These are phyloP conservation scores for Pyrus pyrifolia DNA, from an alignment of 306 rosid species.

Conservation along the genomic window DNA sequence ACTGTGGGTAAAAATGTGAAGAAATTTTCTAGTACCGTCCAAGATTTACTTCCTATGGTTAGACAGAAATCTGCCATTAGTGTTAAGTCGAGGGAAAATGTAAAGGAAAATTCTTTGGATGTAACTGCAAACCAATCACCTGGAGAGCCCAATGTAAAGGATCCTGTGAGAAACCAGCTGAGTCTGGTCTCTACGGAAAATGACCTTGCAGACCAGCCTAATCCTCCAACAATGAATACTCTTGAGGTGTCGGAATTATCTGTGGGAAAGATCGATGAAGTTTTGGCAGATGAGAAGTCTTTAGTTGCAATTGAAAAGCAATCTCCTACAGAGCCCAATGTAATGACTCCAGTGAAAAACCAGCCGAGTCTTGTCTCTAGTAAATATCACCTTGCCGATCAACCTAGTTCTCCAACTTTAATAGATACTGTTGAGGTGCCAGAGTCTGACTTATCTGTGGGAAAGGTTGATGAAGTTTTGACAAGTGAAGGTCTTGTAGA, in stretches of 20 bases:
- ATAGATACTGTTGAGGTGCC: neutral
- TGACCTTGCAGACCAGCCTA: constrained; percentile 14
- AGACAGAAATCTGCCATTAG: constrained; percentile 9
- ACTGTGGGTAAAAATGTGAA: constrained; percentile 61
- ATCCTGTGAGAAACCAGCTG: constrained; percentile 23
- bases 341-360: constrained; percentile 19
- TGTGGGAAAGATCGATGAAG: neutral
- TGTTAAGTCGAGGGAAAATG: constrained; percentile 15
- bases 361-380: constrained; percentile 19
- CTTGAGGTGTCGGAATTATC: neutral
- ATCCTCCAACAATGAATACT: constrained; percentile 4
- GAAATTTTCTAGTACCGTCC: constrained; percentile 57
- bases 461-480: neutral
- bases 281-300: constrained; percentile 2
- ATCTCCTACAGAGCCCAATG: constrained; percentile 23
- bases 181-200: constrained; percentile 10
- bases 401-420: constrained; percentile 10
- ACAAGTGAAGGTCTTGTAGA: constrained; percentile 10
- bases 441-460: neutral
- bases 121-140: constrained; percentile 16
- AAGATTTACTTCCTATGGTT: constrained; percentile 48
- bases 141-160: constrained; percentile 23
- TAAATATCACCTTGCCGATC: constrained; percentile 13
- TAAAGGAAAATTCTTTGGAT: constrained; percentile 27
- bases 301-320: constrained; percentile 16